Evolutionary conservation across 768 basidiomycete species (phyloP).

Genomic region (Peribolospora baueri): DNA sequence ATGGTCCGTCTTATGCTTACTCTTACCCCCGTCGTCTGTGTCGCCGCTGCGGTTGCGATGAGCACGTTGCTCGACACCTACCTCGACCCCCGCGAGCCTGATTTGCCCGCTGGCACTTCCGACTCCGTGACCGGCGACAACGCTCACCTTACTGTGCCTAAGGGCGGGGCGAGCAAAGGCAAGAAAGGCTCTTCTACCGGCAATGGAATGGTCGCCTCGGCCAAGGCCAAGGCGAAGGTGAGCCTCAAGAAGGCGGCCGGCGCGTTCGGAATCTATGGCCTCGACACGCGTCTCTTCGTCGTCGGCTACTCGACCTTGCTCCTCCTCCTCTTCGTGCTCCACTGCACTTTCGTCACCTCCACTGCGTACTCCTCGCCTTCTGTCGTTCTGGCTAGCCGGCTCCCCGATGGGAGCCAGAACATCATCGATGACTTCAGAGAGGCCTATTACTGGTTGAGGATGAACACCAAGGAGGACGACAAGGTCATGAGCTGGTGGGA

Average conservation of each 20-base stretch:
- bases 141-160: neutral
- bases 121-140: neutral
- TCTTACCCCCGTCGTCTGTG: conserved; percentile 88
- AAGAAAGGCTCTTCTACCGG: conserved; percentile 23
- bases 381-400: conserved; percentile 63
- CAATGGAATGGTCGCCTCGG: neutral
- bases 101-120: conserved; percentile 5
- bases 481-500: conserved; percentile 99
- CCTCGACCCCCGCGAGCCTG: conserved; percentile 59
- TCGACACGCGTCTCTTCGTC: conserved; percentile 58
- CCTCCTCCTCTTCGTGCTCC: conserved; percentile 72
- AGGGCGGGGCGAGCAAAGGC: conserved; percentile 35
- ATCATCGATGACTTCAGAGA: conserved; percentile 99
- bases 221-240: neutral
- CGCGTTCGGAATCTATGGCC: conserved; percentile 44
- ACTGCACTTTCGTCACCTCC: conserved; percentile 92
- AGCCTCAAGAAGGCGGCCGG: neutral
- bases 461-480: conserved; percentile 75
- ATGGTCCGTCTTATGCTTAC: conserved; percentile 99
- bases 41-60: conserved; percentile 69
- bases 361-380: conserved; percentile 92
- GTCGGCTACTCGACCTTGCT: conserved; percentile 49
- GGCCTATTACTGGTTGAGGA: conserved; percentile 93
- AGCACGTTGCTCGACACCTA: conserved; percentile 72
- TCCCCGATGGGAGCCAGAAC: conserved; percentile 62